Percentiles rank a stretch among this genome's conserved stretches.
phyloP scores from a whole-genome alignment of 805 yeast species.

The Starmerella lactis-condensi region DNA sequence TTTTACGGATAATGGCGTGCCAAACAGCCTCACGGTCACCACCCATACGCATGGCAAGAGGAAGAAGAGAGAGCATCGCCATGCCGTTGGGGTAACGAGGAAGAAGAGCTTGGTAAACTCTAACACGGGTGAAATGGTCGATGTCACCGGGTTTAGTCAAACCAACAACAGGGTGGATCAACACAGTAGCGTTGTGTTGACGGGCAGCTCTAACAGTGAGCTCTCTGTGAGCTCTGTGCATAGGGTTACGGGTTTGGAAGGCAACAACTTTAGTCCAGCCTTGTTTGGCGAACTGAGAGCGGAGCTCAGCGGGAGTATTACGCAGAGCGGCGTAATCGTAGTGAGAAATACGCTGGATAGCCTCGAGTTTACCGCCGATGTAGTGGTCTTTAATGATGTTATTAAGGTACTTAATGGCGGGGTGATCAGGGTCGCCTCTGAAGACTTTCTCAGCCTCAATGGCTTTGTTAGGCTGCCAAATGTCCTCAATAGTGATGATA shows the following conservation, averaged over 20 bases:
- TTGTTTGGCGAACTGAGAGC: slow-evolving; percentile 61
- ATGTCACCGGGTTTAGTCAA: slow-evolving; percentile 94
- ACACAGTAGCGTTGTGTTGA: slow-evolving; percentile 66
- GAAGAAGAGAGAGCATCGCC: slow-evolving; percentile 73
- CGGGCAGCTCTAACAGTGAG: slow-evolving; percentile 93
- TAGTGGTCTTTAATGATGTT: slow-evolving; percentile 66
- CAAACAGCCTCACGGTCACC: slow-evolving; percentile 97
- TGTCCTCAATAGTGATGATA: slow-evolving; percentile 57
- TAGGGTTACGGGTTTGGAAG: slow-evolving; percentile 94
- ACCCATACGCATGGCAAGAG: slow-evolving; percentile 97
- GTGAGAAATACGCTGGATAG: slow-evolving; percentile 66
- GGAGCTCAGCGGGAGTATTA: slow-evolving; percentile 76
- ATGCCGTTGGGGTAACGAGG: slow-evolving; percentile 87
- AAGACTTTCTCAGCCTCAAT: slow-evolving; percentile 71
- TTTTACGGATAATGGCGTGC: slow-evolving; percentile 94
- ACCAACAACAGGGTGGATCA: slow-evolving; percentile 94
- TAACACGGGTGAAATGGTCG: slow-evolving; percentile 92
- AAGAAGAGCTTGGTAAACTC: slow-evolving; percentile 80
- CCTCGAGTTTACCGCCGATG: slow-evolving; percentile 76
- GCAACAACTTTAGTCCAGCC: slow-evolving; percentile 87
- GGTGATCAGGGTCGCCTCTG: slow-evolving; percentile 95
- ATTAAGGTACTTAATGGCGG: slow-evolving; percentile 59
- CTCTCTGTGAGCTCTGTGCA: slow-evolving; percentile 97
- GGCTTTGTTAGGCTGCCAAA: slow-evolving; percentile 64
- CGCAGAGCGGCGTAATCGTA: slow-evolving; percentile 78